phyloP scores from a whole-genome alignment of 805 yeast genomes.

The Saccharomycopsis capsularis region DNA sequence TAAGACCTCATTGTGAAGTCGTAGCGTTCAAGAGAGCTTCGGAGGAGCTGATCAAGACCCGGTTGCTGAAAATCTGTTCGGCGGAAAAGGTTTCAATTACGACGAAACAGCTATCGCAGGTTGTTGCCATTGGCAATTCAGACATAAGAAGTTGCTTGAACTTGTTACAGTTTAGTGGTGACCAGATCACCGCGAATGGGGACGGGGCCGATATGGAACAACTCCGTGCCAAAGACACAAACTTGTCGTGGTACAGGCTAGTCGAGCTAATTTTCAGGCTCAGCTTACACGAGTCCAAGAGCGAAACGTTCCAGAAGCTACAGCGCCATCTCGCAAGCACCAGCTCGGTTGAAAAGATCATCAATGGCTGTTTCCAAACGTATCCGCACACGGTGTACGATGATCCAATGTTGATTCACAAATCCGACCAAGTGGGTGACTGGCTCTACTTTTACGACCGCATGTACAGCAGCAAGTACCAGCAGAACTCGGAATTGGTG shows the following conservation, averaged over 20 bases:
- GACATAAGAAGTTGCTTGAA: constrained; percentile 85
- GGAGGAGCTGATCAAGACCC: constrained; percentile 38
- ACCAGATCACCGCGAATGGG: constrained; percentile 21
- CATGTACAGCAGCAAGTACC: constrained; percentile 35
- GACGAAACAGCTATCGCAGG: constrained; percentile 48
- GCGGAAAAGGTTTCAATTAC: constrained; percentile 34
- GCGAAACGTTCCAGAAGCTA: constrained; percentile 42
- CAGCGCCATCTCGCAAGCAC: constrained; percentile 26
- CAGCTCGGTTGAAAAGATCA: constrained; percentile 44
- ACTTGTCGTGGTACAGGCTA: constrained; percentile 58
- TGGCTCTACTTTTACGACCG: constrained; percentile 72
- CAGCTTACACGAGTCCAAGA: constrained; percentile 38
- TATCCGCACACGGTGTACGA: constrained; percentile 46
- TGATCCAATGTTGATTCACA: constrained; percentile 53
- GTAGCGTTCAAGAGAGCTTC: constrained; percentile 58
- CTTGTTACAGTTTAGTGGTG: constrained; percentile 60
- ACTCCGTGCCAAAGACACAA: constrained; percentile 47
- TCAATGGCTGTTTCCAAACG: constrained; percentile 63
- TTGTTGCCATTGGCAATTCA: constrained; percentile 66
- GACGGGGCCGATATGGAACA: constrained; percentile 14
- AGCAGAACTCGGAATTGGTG: constrained; percentile 40
- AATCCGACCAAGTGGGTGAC: constrained; percentile 58
- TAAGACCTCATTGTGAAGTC: constrained; percentile 69
- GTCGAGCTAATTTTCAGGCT: constrained; percentile 55
- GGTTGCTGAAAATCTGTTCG: constrained; percentile 45